Base-by-base conservation (phyloP, 2,329 filamentous ascomycete species). In the Escovopsis sp. region DNA sequence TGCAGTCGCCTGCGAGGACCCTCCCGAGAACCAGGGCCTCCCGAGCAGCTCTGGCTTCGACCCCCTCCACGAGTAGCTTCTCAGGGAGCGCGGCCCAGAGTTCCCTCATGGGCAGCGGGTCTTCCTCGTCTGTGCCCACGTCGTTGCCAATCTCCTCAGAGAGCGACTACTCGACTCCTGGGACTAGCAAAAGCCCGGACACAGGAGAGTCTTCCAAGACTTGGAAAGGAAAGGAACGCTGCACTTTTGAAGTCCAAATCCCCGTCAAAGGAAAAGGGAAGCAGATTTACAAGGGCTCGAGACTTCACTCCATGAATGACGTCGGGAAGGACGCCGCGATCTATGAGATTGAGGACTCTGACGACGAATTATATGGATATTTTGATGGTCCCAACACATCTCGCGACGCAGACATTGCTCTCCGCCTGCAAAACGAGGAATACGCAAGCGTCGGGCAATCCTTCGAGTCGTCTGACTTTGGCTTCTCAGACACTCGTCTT, bases 301-400 rank as follows among this genome's bases (percentile, higher is more conserved):
- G 69, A 58, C 60, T 68, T 39, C 71, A 65, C 46, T 63, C 71
- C 2, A 55, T 75, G 51, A 61, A 59, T 32, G 44, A 61, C 61
- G 70, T 47, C 54, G 60, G 41, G 71, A 73, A 57, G 58, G 65
- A 39, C 46, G 62, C 42, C 53, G 63, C 15, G 34, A 16, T 29
- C 9, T 42, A 33, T 3, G 58, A 67, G 58, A 71, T 46, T 54
- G 58, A 63, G 2, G 62, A 67, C 9, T 60, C 60, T 3, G 59
- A 65, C 0, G 54, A 54, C n/a, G 48, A 51, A 14, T 36, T 64
- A 2, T 59, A 61, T 0, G 60, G 64, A 0, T 54, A 54, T 8
- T 11, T 30, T 27, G 50, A 51, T 3, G 43, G 52, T 36, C 48
- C 46, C 2, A 53, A 53, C 15, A 32, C 46, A 6, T 54, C 50